phyloP scores from a whole-genome alignment of 2,329 filamentous ascomycete genomes.

The Cladosporium velox region DNA sequence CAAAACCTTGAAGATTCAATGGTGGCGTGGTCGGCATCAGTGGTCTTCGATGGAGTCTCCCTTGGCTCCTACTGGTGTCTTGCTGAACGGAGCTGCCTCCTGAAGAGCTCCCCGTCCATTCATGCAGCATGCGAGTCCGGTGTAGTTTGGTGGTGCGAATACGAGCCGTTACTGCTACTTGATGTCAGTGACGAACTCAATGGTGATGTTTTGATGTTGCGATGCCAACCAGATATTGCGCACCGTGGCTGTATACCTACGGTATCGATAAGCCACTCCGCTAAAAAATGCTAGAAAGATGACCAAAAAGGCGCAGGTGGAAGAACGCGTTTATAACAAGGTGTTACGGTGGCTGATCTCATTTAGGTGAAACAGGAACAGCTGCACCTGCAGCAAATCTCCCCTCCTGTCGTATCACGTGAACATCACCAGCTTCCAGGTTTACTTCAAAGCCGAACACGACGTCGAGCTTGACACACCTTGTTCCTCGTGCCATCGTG shows the following conservation, averaged over 20 bases:
- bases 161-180: background rate
- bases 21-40: background rate
- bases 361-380: background rate
- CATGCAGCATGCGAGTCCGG: background rate
- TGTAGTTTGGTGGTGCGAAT: background rate
- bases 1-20: background rate
- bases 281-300: background rate
- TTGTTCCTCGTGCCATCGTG: background rate
- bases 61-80: background rate
- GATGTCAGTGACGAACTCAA: background rate
- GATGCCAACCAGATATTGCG: background rate
- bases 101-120: background rate
- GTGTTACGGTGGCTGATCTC: background rate
- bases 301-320: background rate
- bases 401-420: background rate
- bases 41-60: background rate
- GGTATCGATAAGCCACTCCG: background rate
- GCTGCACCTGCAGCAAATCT: background rate
- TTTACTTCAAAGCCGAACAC: background rate
- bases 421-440: background rate
- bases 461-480: background rate
- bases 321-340: background rate
- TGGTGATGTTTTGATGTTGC: background rate
- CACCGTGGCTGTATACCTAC: background rate
- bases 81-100: background rate